Percentiles rank a stretch among this genome's conserved stretches.
phyloP scores from a whole-genome alignment of 2,329 filamentous ascomycete genomes.

The Aspergillus persii region DNA sequence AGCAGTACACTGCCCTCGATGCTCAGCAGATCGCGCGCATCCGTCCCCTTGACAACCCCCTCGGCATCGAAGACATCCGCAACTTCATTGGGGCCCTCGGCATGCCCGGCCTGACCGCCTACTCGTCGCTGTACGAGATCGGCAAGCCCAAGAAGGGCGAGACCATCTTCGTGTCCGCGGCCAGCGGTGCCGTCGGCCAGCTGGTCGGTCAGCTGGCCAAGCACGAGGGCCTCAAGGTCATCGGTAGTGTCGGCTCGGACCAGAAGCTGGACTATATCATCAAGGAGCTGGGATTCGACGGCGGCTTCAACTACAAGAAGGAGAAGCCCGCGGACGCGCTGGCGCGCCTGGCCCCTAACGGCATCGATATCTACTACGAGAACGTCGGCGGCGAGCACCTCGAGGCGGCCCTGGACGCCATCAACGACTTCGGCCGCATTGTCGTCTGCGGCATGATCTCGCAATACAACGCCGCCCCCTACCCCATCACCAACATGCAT shows the following conservation, averaged over 20 bases:
- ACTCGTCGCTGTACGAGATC: slow-evolving; percentile 71
- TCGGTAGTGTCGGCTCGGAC: slow-evolving; percentile 76
- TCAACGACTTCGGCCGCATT: slow-evolving; percentile 67
- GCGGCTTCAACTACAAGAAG: slow-evolving; percentile 85
- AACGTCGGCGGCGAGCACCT: slow-evolving; percentile 76
- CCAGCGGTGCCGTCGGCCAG: slow-evolving; percentile 78
- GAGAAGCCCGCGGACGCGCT: slow-evolving; percentile 69
- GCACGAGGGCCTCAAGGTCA: slow-evolving; percentile 73
- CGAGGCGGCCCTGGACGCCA: slow-evolving; percentile 61
- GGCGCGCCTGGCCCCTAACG: slow-evolving; percentile 67
- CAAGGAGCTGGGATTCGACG: slow-evolving; percentile 68
- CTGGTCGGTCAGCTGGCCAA: slow-evolving; percentile 81
- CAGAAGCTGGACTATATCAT: slow-evolving; percentile 75
- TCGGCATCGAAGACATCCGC: slow-evolving; percentile 47
- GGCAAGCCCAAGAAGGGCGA: slow-evolving; percentile 73
- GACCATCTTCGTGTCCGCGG: slow-evolving; percentile 78
- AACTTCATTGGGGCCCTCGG: slow-evolving; percentile 74
- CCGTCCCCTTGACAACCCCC: slow-evolving; percentile 64
- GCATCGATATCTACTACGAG: slow-evolving; percentile 81
- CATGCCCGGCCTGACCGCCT: slow-evolving; percentile 76
- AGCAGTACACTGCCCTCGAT: slow-evolving; percentile 65
- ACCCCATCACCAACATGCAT: slow-evolving; percentile 66
- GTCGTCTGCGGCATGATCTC: slow-evolving; percentile 68
- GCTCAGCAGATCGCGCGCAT: slow-evolving; percentile 46
- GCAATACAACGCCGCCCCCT: slow-evolving; percentile 70